Base-by-base conservation (phyloP, 352 stramenopile genomes). In the Pythium dissotocum region DNA sequence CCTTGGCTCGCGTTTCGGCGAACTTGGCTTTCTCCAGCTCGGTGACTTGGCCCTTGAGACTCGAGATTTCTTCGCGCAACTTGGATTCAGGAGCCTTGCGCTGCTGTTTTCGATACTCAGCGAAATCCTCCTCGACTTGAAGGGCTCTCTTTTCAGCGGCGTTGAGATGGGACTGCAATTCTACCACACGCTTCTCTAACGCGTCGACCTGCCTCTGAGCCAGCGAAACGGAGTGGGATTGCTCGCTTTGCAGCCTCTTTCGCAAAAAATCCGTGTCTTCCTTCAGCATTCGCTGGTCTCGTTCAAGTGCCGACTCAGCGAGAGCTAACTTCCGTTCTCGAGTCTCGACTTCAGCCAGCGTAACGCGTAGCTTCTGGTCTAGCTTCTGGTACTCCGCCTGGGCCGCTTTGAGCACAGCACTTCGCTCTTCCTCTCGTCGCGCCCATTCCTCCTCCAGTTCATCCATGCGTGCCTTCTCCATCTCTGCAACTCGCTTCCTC, bases 371-470 rank as follows among this genome's bases (percentile, higher is more conserved):
- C 7, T 82, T 75, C 58, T 83, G 77, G 55, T 94, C 84, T 4
- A 94, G 73, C 2, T 74, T 74, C 53, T 91, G 77, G 60, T 95
- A 95, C 64, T 95, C 87, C 4, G 62, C 53, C 58, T 92, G 87
- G 0, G 86, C 74, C 0, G 69, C 54, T 6, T 77, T 82, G 6
- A 92, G 49, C 28, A 91, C 68, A 16, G 62, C 71, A 49, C 75
- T 89, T 10, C 85, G 74, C 53, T 94, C 86, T 73, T 93, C 86
- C 70, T 93, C 87, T 21, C 84, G 77, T 13, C 81, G 75, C 12
- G 85, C 87, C 87, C 87, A 93, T 64, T 93, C 85, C 4, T 90
- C 80, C 42, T 95, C 85, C 6, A 95, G 67, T 35, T 90, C 82
- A 18, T 87, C 76, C 85, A 95, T 95, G 6, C 87, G 72, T 12